phyloP scores from a whole-genome alignment of 805 yeast genomes.

The Yamadazyma akitaensis region DNA sequence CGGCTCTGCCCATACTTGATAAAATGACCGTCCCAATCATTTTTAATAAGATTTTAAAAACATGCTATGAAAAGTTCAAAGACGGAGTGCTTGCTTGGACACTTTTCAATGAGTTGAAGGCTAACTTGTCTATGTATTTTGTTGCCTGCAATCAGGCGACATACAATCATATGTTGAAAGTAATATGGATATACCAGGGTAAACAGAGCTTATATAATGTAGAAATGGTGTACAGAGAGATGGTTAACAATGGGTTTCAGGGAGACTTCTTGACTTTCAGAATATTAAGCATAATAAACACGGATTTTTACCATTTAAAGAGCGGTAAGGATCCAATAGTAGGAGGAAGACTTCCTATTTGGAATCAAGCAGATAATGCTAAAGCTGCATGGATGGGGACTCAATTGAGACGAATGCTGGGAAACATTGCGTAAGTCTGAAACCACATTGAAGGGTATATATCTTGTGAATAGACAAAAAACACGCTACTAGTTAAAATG shows the following conservation, averaged over 20 bases:
- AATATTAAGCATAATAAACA: constrained; percentile 31
- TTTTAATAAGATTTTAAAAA: constrained; percentile 29
- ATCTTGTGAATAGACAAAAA: neutral
- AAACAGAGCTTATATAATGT: constrained; percentile 32
- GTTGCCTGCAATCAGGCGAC: constrained; percentile 39
- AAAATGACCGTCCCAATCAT: constrained; percentile 34
- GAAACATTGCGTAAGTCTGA: neutral
- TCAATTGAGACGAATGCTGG: constrained; percentile 4
- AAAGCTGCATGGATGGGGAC: constrained; percentile 17
- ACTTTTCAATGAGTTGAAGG: constrained; percentile 33
- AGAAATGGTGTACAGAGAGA: constrained; percentile 34
- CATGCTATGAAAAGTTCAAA: constrained; percentile 21
- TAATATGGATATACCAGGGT: constrained; percentile 38
- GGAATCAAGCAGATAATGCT: constrained; percentile 37
- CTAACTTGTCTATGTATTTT: constrained; percentile 30
- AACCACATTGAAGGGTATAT: neutral
- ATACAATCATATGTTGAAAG: constrained; percentile 35
- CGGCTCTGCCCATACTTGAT: constrained; percentile 24
- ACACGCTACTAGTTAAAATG: neutral
- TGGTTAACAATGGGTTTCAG: constrained; percentile 39
- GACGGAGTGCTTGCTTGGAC: constrained; percentile 37
- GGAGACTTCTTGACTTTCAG: constrained; percentile 37
- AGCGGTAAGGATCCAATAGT: constrained; percentile 20
- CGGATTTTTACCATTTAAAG: constrained; percentile 33
- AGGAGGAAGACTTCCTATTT: constrained; percentile 27